Percentiles rank a stretch among this genome's conserved stretches.
phyloP scores from a whole-genome alignment of 23 red algal genomes.

The Agarophyton chilense region DNA sequence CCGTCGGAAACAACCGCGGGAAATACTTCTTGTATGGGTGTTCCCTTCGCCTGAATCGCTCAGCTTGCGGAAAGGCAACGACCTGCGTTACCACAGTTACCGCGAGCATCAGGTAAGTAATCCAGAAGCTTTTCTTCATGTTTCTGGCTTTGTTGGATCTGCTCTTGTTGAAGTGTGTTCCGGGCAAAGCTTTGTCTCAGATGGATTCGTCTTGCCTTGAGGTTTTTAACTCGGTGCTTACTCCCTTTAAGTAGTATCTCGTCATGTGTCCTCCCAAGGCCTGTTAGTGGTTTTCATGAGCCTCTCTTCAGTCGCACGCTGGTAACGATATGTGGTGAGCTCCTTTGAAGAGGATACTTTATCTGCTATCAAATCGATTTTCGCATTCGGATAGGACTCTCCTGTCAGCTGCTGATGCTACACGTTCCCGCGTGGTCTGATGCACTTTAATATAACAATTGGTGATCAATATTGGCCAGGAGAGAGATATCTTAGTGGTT shows the following conservation, averaged over 20 bases:
- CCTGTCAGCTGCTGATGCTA: neutral
- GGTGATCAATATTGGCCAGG: neutral
- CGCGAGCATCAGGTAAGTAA: neutral
- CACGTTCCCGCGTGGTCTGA: neutral
- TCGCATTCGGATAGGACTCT: neutral
- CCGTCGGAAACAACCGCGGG: neutral
- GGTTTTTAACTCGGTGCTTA: neutral
- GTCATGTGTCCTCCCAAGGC: neutral
- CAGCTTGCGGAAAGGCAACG: neutral
- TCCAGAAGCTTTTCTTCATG: neutral
- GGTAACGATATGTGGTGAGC: slow-evolving; percentile 4
- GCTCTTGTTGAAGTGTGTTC: neutral
- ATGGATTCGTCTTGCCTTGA: neutral
- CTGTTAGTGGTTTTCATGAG: neutral
- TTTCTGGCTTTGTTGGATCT: neutral
- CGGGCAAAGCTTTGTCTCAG: neutral
- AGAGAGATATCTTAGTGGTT: too few relatives aligned
- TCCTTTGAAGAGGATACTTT: neutral
- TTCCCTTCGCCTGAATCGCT: neutral
- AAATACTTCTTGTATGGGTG: neutral
- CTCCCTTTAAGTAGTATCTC: neutral
- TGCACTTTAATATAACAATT: neutral
- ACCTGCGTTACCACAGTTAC: neutral
- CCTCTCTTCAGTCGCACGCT: neutral
- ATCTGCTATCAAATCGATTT: neutral